Conservation (phyloP, 768 basidiomycete species). For the Omphalotus guepiniiformis region DNA sequence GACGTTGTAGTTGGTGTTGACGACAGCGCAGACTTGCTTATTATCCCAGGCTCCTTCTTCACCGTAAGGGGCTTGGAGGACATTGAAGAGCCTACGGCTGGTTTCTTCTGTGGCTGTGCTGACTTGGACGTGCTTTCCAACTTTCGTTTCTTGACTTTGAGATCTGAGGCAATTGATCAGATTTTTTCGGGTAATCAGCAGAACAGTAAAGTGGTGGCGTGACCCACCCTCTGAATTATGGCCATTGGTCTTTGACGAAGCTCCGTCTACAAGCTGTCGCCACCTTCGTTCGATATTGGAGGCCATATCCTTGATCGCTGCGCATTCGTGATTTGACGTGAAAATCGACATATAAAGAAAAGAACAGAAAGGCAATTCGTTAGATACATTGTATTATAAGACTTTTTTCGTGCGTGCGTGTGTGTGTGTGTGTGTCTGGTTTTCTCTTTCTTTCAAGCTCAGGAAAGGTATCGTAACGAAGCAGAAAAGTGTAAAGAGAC, state of each 20-base stretch:
- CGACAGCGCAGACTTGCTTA: too few species aligned
- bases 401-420: too few species aligned
- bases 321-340: slow-evolving; percentile 26
- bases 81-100: slow-evolving; percentile 43
- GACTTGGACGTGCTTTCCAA: slow-evolving; percentile 45
- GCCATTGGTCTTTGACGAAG: slow-evolving; percentile 39
- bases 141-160: slow-evolving; percentile 74
- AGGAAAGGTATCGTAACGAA: slow-evolving; percentile 22
- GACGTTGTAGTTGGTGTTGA: slow-evolving; percentile 24
- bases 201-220: slow-evolving; percentile 36
- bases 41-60: slow-evolving; percentile 76
- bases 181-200: slow-evolving; percentile 14
- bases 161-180: slow-evolving; percentile 32
- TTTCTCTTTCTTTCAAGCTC: slow-evolving; percentile 23
- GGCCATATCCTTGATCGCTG: slow-evolving; percentile 94
- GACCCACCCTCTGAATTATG: slow-evolving; percentile 74
- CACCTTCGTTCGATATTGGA: slow-evolving; percentile 82
- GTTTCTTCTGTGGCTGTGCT: slow-evolving; percentile 63
- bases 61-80: slow-evolving; percentile 32
- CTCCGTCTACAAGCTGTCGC: slow-evolving; percentile 57
- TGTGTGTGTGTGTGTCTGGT: slow-evolving; percentile 26
- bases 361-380: slow-evolving; percentile 44
- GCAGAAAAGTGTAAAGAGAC: slow-evolving; percentile 25
- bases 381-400: slow-evolving; percentile 54
- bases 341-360: slow-evolving; percentile 27